Evolutionary conservation across 495 filamentous ascomycete genomes (phyloP).

Genomic region (Evansstolkia leycettana): DNA sequence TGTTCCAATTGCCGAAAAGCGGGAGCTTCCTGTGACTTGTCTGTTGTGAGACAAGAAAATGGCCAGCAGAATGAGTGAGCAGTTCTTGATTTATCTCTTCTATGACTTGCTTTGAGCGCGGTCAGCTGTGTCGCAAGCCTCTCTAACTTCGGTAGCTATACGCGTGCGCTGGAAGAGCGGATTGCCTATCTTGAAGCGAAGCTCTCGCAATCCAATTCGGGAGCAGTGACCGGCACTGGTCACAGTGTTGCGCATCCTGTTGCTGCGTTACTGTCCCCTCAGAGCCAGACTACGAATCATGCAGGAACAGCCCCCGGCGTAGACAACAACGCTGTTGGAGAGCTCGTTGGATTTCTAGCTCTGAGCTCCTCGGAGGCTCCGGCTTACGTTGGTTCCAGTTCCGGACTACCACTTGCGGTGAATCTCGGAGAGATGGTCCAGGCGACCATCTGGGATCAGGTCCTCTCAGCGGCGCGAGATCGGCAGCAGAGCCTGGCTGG

Average conservation of each 20-base stretch:
- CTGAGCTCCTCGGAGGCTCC: conserved; percentile 35
- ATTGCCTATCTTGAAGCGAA: conserved; percentile 32
- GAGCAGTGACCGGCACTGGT: conserved; percentile 8
- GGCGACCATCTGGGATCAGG: conserved; percentile 40
- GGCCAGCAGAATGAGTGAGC: conserved; percentile 30
- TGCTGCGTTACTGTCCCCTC: conserved; percentile 14
- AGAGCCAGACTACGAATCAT: conserved; percentile 13
- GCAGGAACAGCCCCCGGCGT: conserved; percentile 12
- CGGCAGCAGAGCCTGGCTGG: conserved; percentile 8
- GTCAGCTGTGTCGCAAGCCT: no score
- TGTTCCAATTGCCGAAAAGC: conserved; percentile 41
- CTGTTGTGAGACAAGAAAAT: conserved; percentile 30
- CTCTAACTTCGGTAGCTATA: conserved; percentile 33
- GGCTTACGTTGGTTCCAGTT: conserved; percentile 41
- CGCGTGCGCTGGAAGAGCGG: conserved; percentile 34
- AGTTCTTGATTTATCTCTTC: no score
- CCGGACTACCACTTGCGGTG: conserved; percentile 35
- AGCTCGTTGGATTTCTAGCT: conserved; percentile 39
- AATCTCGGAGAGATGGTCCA: conserved; percentile 43
- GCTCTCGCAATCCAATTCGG: conserved; percentile 18
- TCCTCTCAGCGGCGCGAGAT: conserved; percentile 23
- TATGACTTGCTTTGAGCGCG: no score
- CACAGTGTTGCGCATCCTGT: conserved; percentile 9
- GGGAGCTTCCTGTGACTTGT: conserved; percentile 34
- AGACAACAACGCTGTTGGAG: conserved; percentile 33